phyloP scores from a whole-genome alignment of 192 early-diverging fungal genomes.

The Coemansia reversa region DNA sequence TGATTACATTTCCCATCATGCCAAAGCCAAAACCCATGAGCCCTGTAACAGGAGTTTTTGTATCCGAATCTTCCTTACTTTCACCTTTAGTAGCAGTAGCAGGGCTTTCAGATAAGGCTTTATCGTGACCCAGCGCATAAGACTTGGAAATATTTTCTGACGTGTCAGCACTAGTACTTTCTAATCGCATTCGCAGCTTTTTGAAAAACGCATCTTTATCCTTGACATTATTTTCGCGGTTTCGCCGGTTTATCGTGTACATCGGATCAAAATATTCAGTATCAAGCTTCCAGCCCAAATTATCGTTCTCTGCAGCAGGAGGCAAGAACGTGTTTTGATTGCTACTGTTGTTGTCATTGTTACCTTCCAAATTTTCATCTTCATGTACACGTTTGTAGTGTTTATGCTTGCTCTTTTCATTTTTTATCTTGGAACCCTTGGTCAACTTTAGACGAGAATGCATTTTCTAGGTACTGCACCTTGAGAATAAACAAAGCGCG shows the following conservation, averaged over 20 bases:
- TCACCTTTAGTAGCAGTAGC: too few species aligned
- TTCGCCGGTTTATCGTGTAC: constrained; percentile 42
- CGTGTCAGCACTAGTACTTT: neutral
- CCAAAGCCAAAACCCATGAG: constrained; percentile 38
- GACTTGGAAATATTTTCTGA: neutral
- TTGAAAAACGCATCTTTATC: constrained; percentile 42
- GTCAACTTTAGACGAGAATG: neutral
- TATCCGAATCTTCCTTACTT: neutral
- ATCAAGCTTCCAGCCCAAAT: constrained; percentile 31
- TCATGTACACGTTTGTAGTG: constrained; percentile 40
- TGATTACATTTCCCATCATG: constrained; percentile 12
- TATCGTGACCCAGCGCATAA: neutral
- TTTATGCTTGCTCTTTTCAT: constrained; percentile 8
- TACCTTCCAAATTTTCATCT: neutral
- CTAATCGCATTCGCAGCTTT: constrained; percentile 22
- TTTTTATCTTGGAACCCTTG: constrained; percentile 8
- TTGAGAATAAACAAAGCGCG: too few species aligned
- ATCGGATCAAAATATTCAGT: constrained; percentile 33
- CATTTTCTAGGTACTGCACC: constrained; percentile 5
- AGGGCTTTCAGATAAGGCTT: neutral
- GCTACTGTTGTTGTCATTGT: neutral
- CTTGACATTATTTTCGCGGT: constrained; percentile 21
- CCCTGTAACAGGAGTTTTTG: neutral
- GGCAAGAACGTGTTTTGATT: constrained; percentile 5
- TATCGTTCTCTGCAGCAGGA: constrained; percentile 39